Evolutionary conservation across 2,329 filamentous ascomycete species (phyloP).

Genomic region (Chalaropsis thielavioides): DNA sequence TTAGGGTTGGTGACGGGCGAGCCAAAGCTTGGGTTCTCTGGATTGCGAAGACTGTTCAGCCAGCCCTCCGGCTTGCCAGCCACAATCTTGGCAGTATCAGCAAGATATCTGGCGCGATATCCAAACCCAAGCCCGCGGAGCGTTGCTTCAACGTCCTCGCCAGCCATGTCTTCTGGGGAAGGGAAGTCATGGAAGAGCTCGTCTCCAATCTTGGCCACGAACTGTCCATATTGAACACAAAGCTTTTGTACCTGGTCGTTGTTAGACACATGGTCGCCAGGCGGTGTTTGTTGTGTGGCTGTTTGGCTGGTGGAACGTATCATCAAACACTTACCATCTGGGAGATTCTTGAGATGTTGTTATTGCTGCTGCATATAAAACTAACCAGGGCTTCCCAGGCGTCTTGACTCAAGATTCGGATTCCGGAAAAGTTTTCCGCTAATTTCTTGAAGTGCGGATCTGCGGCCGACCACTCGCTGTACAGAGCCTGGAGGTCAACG

Average conservation of each 20-base stretch:
- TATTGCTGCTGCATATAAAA: constrained; percentile 98
- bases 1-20: constrained; percentile 18
- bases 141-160: constrained; percentile 60
- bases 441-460: constrained; percentile 83
- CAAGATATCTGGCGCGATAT: constrained; percentile 86
- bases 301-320: neutral
- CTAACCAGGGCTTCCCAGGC: constrained; percentile 87
- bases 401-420: constrained; percentile 86
- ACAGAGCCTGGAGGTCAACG: constrained; percentile 61
- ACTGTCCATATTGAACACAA: constrained; percentile 68
- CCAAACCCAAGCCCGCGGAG: constrained; percentile 80
- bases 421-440: constrained; percentile 74
- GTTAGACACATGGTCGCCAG: neutral
- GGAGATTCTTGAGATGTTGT: constrained; percentile 88
- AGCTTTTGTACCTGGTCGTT: constrained; percentile 58
- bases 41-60: constrained; percentile 66
- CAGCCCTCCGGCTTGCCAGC: constrained; percentile 55
- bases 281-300: neutral
- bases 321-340: constrained; percentile 55
- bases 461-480: constrained; percentile 70
- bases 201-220: constrained; percentile 55
- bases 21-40: constrained; percentile 48
- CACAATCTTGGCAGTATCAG: constrained; percentile 67
- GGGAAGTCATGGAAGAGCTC: constrained; percentile 81
- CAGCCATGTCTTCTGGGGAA: constrained; percentile 55